Base-by-base conservation (phyloP, 2,329 filamentous ascomycete species). In the Exophiala sp. region DNA sequence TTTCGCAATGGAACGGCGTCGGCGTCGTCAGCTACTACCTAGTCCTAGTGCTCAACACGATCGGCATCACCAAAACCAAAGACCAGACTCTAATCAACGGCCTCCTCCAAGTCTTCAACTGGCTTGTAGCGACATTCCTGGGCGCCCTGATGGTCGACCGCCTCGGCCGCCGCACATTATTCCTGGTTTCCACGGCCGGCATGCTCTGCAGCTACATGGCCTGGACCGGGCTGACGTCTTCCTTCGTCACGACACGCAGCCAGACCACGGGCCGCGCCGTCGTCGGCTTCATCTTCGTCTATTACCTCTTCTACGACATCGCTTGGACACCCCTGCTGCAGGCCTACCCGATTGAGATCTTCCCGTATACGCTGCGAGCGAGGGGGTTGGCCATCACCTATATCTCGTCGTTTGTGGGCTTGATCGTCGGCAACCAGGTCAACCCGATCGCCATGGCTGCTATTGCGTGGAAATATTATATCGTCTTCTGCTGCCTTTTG, bases 1-100 rank as follows among this genome's bases (percentile, higher is more conserved):
- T 80, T 65, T 73, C 73, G 3, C 78, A 81, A 53, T 80, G 75
- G 74, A 74, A 70, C 44, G 78, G 77, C 29, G 78, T 78, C 48
- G 65, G 61, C 0, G 50, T 72, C 0, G 61, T 72, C 11, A 64
- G 61, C 0, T 72, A 72, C 57, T 72, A 70, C 45, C 60, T 72
- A 16, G 57, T 60, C 16, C 54, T 64, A 16, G 64, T 72, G 18
- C 62, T 72, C 7, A 57, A 67, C 34, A 60, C 57, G 0, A 62
- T 70, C 11, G 68, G 68, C 3, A 66, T 71, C 50, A 68, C 62
- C 1, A 58, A 65, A 11, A 51, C 64, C 2, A 59, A 63, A 18
- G 62, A 62, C 1, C 70, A 73, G 58, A 65, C 65, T 4, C 54
- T 68, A 14, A 72, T 73, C 59, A 73, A 72, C 48, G 59, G 68